A percentile compares a stretch with the other conserved stretches of the same genome.
Conservation (phyloP, 148 eudicot genomes). For the Drosera capensis region DNA sequence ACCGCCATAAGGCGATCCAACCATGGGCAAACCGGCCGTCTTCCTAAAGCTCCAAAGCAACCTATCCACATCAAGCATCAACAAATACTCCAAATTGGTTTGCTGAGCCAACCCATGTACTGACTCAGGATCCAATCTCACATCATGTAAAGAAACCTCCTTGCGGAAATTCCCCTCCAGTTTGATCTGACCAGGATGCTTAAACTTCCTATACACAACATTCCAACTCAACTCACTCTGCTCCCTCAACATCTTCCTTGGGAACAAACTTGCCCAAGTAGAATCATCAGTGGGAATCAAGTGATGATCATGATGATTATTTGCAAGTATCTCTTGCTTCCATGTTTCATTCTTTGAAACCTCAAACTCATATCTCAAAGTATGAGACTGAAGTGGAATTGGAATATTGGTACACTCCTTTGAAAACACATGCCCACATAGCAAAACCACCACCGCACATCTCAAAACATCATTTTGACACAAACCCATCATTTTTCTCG, state of each 20-base stretch:
- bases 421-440: neutral
- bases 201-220: slow-evolving; percentile 47
- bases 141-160: slow-evolving; percentile 50
- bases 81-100: neutral
- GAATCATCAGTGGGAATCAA: slow-evolving; percentile 59
- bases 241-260: slow-evolving; percentile 48
- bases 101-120: neutral
- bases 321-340: slow-evolving; percentile 46
- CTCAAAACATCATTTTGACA: neutral
- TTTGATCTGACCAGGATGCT: slow-evolving; percentile 17
- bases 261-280: slow-evolving; percentile 44
- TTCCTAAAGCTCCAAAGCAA: neutral
- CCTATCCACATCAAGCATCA: neutral
- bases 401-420: slow-evolving; percentile 60
- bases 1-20: slow-evolving; percentile 8
- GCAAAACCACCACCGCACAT: neutral
- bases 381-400: slow-evolving; percentile 32
- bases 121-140: slow-evolving; percentile 49
- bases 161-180: slow-evolving; percentile 27
- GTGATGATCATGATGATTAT: slow-evolving; percentile 24
- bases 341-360: slow-evolving; percentile 49
- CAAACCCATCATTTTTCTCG: neutral
- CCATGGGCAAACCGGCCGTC: neutral
- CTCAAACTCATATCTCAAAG: slow-evolving; percentile 33
- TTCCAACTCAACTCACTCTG: slow-evolving; percentile 38